Conservation (phyloP, 305 asterid species). For the Rubia tinctorum region DNA sequence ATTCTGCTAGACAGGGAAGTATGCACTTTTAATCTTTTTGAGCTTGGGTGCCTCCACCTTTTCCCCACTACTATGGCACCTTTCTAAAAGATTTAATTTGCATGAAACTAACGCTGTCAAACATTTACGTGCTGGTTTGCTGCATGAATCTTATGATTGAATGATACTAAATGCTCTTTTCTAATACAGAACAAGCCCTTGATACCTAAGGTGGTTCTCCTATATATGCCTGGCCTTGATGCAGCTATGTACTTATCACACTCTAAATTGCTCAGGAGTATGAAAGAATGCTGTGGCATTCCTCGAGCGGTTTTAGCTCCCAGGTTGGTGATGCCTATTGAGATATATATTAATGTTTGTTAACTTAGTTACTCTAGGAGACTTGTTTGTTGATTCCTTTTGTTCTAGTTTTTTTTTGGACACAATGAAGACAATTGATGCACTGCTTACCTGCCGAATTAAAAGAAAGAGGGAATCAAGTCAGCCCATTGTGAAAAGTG, state of each 20-base stretch:
- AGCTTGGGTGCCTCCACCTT: neutral
- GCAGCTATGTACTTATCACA: conserved; percentile 84
- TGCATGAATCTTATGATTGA: neutral
- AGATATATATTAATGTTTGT: neutral
- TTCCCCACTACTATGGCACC: neutral
- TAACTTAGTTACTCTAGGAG: neutral
- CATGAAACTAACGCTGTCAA: neutral
- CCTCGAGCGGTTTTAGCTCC: conserved; percentile 88
- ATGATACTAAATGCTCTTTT: conserved; percentile 10
- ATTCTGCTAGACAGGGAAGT: neutral
- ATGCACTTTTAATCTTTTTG: neutral
- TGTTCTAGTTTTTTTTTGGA: conserved; percentile 80
- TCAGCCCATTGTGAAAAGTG: conserved; percentile 40
- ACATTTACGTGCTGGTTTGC: neutral
- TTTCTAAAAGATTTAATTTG: neutral
- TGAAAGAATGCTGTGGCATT: conserved; percentile 73
- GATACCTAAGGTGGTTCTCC: conserved; percentile 88
- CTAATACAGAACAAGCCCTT: conserved; percentile 78
- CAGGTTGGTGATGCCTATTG: conserved; percentile 42
- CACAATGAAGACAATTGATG: conserved; percentile 80
- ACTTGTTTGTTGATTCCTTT: conserved; percentile 26
- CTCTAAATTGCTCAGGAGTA: conserved; percentile 60
- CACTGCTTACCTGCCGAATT: conserved; percentile 78
- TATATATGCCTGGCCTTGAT: conserved; percentile 92
- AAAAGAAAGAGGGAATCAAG: conserved; percentile 76